Base-by-base conservation (phyloP, 768 basidiomycete genomes). In the Psilocybe tampanensis region DNA sequence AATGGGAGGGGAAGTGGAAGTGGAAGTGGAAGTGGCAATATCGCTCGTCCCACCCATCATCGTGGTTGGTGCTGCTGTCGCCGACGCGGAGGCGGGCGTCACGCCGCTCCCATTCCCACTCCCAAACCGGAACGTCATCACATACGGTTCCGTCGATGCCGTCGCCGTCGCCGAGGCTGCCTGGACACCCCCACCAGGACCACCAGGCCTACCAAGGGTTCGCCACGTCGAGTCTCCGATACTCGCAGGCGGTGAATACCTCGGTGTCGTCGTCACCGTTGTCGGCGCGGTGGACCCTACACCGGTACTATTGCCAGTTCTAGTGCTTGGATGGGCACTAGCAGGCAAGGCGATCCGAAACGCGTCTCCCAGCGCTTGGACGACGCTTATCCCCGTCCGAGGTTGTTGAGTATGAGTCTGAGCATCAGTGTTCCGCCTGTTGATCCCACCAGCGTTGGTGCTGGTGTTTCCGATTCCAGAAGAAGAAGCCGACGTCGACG, bases 331-430 rank as follows among this genome's bases (percentile, higher is more conserved):
- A 44, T 67, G 50, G 18, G 3, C 18, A 41, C 8, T 34, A 47
- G n/a, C 44, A 1, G 63, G 69, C 57, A 74, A 60, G 7, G 76
- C 61, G 49, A 83, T 77, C n/a, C 84, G 76, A 75, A 86, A 85
- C 1, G 82, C 78, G 57, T 87, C 85, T 53, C 83, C 83, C 19
- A 82, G 68, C 11, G 83, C 82, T 62, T 80, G 80, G 36, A 81
- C 72, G 36, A 79, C n/a, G n/a, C n/a, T n/a, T n/a, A n/a, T 74
- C 60, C 71, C 72, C 17, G 47, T 21, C 7, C 29, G 21, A 1
- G 23, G 29, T 23, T 2, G 71, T 72, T 13, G 47, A 59, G 42
- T 26, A 41, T n/a, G 51, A 23, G 36, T 3, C 15, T 5, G 6
- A 13, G 13, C 6, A 17, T 52, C 18, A 11, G 44, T 26, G n/a